A percentile compares a stretch with the other conserved stretches of the same genome.
phyloP scores from a whole-genome alignment of 225 moss, liverwort and hornwort genomes.

The Polytrichum commune region DNA sequence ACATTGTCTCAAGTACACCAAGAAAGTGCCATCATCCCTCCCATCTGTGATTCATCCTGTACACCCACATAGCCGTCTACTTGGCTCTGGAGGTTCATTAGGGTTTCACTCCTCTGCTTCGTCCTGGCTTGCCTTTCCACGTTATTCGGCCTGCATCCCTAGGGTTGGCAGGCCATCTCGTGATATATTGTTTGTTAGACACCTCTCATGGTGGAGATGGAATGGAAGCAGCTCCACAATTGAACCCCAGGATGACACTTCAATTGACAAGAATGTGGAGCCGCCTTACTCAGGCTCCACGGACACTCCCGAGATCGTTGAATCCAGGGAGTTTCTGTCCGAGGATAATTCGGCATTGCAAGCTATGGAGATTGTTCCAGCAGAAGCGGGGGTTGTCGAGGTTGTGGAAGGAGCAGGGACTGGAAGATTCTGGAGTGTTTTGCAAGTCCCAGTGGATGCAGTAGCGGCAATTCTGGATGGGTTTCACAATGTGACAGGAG shows the following conservation, averaged over 20 bases:
- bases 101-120: background rate
- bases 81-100: background rate
- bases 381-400: conserved; percentile 10
- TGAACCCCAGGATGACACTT: conserved; percentile 10
- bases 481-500: conserved; percentile 39
- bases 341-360: conserved; percentile 1
- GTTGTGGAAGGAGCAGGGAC: conserved; percentile 18
- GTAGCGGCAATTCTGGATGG: conserved; percentile 42
- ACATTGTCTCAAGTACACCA: background rate
- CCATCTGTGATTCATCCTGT: background rate
- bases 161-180: background rate
- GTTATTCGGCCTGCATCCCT: background rate
- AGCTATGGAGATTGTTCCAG: conserved; percentile 5
- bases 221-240: conserved; percentile 5
- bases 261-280: conserved; percentile 5
- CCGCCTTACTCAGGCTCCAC: background rate
- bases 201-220: conserved; percentile 51
- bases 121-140: background rate
- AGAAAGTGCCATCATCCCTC: background rate
- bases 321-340: conserved; percentile 10
- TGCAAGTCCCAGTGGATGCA: conserved; percentile 54
- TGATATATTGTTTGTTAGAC: conserved; percentile 10
- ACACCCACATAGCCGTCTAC: background rate
- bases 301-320: conserved; percentile 13
- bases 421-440: conserved; percentile 38